A percentile compares a stretch with the other conserved stretches of the same genome.
These are phyloP conservation scores for Wickerhamiella sergipiensis DNA, from an alignment of 805 yeast species.

Conservation along the genomic window DNA sequence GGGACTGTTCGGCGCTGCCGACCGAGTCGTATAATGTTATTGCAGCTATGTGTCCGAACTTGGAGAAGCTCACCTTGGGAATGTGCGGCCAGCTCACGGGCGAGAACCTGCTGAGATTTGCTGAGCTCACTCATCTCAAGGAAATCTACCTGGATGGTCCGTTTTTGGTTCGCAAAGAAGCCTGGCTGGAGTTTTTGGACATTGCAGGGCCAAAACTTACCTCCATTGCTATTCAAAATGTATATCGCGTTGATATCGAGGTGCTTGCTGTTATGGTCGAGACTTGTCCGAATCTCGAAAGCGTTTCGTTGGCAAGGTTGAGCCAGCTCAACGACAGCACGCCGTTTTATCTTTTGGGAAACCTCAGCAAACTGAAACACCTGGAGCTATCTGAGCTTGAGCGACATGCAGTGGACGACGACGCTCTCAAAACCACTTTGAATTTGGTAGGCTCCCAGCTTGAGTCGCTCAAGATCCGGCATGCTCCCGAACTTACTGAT, in stretches of 20 bases:
- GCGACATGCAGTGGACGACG: constrained; percentile 53
- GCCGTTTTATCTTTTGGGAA: constrained; percentile 47
- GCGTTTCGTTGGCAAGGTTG: constrained; percentile 49
- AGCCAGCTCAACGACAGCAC: constrained; percentile 54
- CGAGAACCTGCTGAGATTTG: constrained; percentile 52
- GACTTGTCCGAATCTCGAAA: constrained; percentile 40
- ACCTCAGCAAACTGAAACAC: constrained; percentile 37
- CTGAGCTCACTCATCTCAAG: constrained; percentile 40
- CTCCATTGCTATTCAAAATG: constrained; percentile 55
- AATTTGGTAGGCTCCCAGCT: constrained; percentile 41
- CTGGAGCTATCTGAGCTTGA: constrained; percentile 60
- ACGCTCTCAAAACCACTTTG: constrained; percentile 45
- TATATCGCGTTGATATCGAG: constrained; percentile 67
- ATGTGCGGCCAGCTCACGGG: constrained; percentile 93
- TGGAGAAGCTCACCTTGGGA: constrained; percentile 50
- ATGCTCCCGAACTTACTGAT: constrained; percentile 53
- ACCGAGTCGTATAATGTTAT: constrained; percentile 52
- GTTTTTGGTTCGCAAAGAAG: constrained; percentile 57
- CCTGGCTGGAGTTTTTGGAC: constrained; percentile 70
- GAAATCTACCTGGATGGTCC: constrained; percentile 74
- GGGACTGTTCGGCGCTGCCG: constrained; percentile 83
- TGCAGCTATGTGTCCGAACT: constrained; percentile 64
- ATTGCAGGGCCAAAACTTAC: constrained; percentile 39
- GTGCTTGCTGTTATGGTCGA: constrained; percentile 50
- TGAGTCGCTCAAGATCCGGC: constrained; percentile 46